Evolutionary conservation across 192 early-diverging fungal species (phyloP).

Genomic region (Funneliformis mosseae): DNA sequence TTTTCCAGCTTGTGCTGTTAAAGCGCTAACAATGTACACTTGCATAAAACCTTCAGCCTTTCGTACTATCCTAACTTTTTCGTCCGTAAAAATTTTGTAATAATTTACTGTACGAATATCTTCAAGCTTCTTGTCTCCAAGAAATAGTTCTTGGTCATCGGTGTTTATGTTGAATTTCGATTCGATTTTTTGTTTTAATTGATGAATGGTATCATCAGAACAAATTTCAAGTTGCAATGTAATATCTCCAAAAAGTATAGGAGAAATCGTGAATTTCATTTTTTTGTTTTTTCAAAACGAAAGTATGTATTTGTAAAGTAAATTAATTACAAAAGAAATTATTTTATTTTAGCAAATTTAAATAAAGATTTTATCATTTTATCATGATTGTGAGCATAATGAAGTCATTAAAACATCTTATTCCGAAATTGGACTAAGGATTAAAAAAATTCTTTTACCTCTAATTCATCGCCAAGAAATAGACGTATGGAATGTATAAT

Average conservation of each 20-base stretch:
- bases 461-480: no score
- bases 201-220: constrained; percentile 3
- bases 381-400: no score
- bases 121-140: constrained; percentile 2
- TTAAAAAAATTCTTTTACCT: no score
- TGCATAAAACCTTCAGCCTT: constrained; percentile 17
- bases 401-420: no score
- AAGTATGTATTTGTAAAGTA: background rate
- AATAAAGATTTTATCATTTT: no score
- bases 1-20: background rate
- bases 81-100: constrained; percentile 8
- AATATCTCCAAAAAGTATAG: background rate
- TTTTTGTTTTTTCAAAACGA: no score
- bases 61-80: constrained; percentile 10
- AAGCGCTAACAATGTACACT: background rate
- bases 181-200: constrained; percentile 24
- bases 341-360: background rate
- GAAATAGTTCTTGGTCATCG: constrained; percentile 16
- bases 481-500: no score
- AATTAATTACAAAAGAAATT: background rate
- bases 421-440: no score
- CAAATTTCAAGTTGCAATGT: background rate
- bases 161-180: background rate
- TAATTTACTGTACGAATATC: background rate
- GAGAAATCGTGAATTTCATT: constrained; percentile 10